phyloP scores from a whole-genome alignment of 2,329 filamentous ascomycete genomes.

The Fusarium virguliforme region DNA sequence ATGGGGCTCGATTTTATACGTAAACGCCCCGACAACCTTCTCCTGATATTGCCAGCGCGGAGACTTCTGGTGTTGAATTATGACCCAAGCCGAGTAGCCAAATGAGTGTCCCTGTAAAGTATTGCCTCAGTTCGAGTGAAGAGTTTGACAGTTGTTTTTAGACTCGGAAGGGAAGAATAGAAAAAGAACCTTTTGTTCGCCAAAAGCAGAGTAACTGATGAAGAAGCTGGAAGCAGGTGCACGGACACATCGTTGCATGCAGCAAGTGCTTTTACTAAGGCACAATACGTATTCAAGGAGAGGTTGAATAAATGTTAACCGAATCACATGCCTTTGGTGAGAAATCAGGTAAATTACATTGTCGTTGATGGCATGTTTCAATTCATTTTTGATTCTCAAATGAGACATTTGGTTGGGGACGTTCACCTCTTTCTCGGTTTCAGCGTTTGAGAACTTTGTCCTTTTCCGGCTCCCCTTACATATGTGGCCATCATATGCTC shows the following conservation, averaged over 20 bases:
- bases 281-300: neutral
- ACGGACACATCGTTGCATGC: neutral
- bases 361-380: neutral
- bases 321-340: neutral
- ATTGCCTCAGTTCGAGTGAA: neutral
- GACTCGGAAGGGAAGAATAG: neutral
- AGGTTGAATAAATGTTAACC: neutral
- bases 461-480: neutral
- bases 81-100: neutral
- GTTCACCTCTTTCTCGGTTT: neutral
- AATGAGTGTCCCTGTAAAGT: neutral
- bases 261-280: neutral
- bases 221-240: neutral
- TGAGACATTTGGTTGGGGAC: neutral
- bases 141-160: neutral
- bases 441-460: neutral
- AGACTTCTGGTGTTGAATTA: neutral
- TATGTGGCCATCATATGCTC: neutral
- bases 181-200: neutral
- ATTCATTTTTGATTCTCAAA: neutral
- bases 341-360: neutral
- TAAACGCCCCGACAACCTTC: neutral
- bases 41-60: neutral
- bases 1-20: neutral
- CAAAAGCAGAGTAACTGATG: neutral